phyloP scores from a whole-genome alignment of 2,329 filamentous ascomycete genomes.

The Cucurbitaria berberidis region DNA sequence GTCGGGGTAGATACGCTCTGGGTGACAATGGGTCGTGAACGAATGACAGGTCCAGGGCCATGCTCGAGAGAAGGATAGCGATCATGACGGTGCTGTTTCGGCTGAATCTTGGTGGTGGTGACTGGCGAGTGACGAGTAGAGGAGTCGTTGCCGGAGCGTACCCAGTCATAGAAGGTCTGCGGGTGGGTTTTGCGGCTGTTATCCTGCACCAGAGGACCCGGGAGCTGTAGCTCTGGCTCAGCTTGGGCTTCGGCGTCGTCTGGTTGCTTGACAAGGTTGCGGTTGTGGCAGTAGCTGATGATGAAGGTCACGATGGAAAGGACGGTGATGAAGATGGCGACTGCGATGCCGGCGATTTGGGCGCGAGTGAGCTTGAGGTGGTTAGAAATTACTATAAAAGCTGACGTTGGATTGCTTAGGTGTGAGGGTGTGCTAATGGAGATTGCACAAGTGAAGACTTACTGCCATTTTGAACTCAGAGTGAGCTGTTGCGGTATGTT shows the following conservation, averaged over 20 bases:
- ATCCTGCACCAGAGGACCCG: not conserved
- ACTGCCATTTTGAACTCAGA: not conserved
- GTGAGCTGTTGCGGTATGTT: not conserved
- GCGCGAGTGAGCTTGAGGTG: not conserved
- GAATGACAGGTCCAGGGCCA: slow-evolving; percentile 2
- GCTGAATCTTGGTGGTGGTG: not conserved
- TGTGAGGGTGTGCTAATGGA: not conserved
- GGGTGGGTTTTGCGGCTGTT: not conserved
- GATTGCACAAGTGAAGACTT: not conserved
- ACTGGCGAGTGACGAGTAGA: not conserved
- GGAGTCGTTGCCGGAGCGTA: not conserved
- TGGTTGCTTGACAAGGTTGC: not conserved
- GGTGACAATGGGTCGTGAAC: not conserved
- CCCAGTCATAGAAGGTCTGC: slow-evolving; percentile 4
- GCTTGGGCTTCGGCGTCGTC: not conserved
- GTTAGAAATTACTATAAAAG: not conserved
- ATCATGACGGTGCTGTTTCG: not conserved
- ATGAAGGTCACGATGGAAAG: not conserved
- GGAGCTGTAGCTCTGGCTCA: not conserved
- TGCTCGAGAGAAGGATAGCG: slow-evolving; percentile 2
- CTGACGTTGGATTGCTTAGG: no score
- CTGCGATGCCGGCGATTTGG: not conserved
- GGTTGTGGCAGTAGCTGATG: not conserved
- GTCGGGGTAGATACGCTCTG: no score
- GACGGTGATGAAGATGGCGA: slow-evolving; percentile 1